phyloP scores from a whole-genome alignment of 441 rosid genomes.

The Mallotus japonicus region DNA sequence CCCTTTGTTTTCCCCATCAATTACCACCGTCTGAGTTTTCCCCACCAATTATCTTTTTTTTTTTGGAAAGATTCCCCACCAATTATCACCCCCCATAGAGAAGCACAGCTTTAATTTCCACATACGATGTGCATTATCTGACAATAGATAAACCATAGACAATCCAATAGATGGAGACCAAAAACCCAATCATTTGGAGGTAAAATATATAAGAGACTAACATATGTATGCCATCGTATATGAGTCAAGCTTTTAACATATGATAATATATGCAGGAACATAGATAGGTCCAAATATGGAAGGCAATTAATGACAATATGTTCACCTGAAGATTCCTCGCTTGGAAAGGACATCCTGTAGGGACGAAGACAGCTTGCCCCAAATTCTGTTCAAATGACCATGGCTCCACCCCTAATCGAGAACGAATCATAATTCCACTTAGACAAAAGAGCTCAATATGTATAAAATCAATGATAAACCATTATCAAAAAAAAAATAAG shows the following conservation, averaged over 20 bases:
- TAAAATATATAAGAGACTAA: not conserved
- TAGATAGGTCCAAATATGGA: not conserved
- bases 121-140: not conserved
- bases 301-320: slow-evolving; percentile 7
- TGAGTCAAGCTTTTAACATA: slow-evolving; percentile 4
- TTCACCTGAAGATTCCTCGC: slow-evolving; percentile 73
- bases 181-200: not conserved
- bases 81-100: not conserved
- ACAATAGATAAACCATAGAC: not conserved
- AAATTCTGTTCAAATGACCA: slow-evolving; percentile 80
- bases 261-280: not conserved
- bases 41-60: no score
- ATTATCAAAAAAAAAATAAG: not conserved
- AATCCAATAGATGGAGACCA: not conserved
- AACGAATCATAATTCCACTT: slow-evolving; percentile 12
- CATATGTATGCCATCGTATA: not conserved
- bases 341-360: slow-evolving; percentile 97
- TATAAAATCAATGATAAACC: not conserved
- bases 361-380: slow-evolving; percentile 88
- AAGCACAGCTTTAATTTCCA: not conserved
- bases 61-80: no score
- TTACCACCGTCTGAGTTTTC: not conserved
- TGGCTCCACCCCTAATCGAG: slow-evolving; percentile 78
- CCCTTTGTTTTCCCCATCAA: not conserved
- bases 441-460: not conserved